Conservation (phyloP, 345 rosid species). For the Raphanus sativus region DNA sequence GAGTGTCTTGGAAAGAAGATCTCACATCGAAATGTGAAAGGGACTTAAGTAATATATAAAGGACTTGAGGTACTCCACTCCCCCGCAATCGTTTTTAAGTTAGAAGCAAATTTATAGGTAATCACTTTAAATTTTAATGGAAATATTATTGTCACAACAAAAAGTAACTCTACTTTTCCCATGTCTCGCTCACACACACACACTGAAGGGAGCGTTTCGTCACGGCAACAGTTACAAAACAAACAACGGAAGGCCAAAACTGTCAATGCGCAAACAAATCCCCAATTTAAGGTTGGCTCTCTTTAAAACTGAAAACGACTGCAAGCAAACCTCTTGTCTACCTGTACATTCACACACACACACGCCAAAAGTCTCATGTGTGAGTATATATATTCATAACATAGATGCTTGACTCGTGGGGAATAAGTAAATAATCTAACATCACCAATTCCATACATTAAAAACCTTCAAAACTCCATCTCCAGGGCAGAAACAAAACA, state of each 20-base stretch:
- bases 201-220: not conserved
- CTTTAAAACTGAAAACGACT: slow-evolving; percentile 23
- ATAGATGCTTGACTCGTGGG: not conserved
- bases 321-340: slow-evolving; percentile 23
- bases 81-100: too few species aligned
- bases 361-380: not conserved
- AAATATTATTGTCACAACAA: too few species aligned
- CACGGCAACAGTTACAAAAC: not conserved
- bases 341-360: slow-evolving; percentile 18
- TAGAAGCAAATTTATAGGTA: too few species aligned
- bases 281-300: slow-evolving; percentile 22
- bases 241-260: not conserved
- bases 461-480: slow-evolving; percentile 1
- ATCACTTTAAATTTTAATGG: too few species aligned
- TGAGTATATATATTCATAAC: not conserved
- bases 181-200: not conserved
- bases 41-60: too few species aligned
- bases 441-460: not conserved
- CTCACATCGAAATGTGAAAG: too few species aligned
- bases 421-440: not conserved
- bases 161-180: too few species aligned
- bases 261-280: not conserved
- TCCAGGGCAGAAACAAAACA: not conserved
- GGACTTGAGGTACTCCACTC: too few species aligned
- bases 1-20: too few species aligned